Base-by-base conservation (phyloP, 306 rosid species). In the Medicago arabica region DNA sequence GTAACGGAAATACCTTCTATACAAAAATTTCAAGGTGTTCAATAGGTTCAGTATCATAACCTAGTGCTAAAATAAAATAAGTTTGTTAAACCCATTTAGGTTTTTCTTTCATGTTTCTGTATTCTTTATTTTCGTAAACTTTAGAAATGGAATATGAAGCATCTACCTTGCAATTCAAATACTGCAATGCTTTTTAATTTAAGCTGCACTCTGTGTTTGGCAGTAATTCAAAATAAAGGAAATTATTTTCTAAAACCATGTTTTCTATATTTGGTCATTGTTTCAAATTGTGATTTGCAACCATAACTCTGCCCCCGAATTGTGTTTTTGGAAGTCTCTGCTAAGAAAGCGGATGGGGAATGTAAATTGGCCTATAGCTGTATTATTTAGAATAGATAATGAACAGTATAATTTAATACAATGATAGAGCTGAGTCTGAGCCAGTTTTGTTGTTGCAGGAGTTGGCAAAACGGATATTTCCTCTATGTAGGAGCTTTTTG, bases 391-490 rank as follows among this genome's bases (percentile, higher is more conserved):
- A 25, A 1, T 13, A 13, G 68, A 78, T 55, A 47, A 51, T 46
- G 71, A 36, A 47, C 67, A 69, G 44, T 34, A 34, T 63, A 63
- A 71, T 66, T 53, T 50, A 21, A 15, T 41, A n/a, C 12, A 44
- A 53, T 73, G 80, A 23, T 67, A 43, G 10, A 61, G 34, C 18
- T 71, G 54, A 75, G 67, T 49, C 78, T 87, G 78, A 77, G 67
- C 63, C 58, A 57, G 19, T 23, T 63, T 55, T 62, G 8, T 17
- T 67, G 46, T 71, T 87, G 79, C 96, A 94, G 98, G 97, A 94
- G 85, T 83, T 92, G 85, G 90, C 95, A 44, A 92, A 94, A 78
- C 88, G 97, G 74, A 79, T 90, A 70, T 95, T 95, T 67, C 97
- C 97, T 49, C 83, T 95, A 38, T 92, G 97, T 75, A 90, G 86